A percentile compares a stretch with the other conserved stretches of the same genome.
These are phyloP conservation scores for Psilocybe azurescens DNA, from an alignment of 768 basidiomycete species.

Conservation along the genomic window DNA sequence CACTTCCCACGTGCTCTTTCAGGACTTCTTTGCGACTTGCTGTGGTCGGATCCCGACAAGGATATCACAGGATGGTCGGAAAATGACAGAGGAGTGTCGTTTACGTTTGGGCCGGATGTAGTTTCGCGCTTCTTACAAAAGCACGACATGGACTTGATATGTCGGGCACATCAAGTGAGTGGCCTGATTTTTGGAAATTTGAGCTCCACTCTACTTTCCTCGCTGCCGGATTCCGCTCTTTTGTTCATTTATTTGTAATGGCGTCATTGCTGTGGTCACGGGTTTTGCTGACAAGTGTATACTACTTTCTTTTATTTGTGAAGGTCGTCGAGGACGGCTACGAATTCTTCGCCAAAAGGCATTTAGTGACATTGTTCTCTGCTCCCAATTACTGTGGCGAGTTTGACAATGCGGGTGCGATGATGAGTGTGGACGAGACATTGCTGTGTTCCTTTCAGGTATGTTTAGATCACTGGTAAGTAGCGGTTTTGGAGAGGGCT, in stretches of 20 bases:
- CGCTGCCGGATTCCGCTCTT: not conserved
- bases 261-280: not conserved
- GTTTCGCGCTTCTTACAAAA: constrained; percentile 98
- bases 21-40: constrained; percentile 94
- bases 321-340: constrained; percentile 99
- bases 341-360: constrained; percentile 98
- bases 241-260: not conserved
- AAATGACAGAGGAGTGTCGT: constrained; percentile 98
- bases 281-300: not conserved
- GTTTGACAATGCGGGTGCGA: constrained; percentile 99
- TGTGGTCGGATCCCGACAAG: constrained; percentile 99
- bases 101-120: constrained; percentile 98
- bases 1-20: not conserved
- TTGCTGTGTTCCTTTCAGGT: constrained; percentile 98
- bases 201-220: not conserved
- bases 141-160: constrained; percentile 99
- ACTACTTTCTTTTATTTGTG: not conserved
- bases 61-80: constrained; percentile 99
- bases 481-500: not conserved
- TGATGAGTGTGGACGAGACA: constrained; percentile 99
- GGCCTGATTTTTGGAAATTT: constrained; percentile 5
- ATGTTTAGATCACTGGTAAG: constrained; percentile 16
- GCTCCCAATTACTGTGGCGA: constrained; percentile 96
- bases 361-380: constrained; percentile 95
- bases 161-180: constrained; percentile 94